Conservation (phyloP, 192 early-diverging fungal genomes). For the Fimicolochytrium jonesii region DNA sequence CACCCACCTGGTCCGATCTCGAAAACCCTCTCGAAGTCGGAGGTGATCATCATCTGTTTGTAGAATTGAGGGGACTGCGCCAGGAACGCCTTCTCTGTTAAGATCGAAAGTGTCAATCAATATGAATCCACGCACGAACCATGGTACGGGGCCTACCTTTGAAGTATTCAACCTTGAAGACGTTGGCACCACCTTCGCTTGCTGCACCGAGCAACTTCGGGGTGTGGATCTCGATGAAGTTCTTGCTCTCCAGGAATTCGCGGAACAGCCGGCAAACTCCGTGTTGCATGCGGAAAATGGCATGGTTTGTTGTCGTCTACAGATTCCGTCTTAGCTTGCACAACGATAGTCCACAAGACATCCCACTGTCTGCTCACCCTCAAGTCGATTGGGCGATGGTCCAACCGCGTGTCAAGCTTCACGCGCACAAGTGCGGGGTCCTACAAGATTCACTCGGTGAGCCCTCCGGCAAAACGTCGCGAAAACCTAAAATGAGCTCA, state of each 20-base stretch:
- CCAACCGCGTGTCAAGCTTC: constrained; percentile 83
- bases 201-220: constrained; percentile 94
- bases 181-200: constrained; percentile 95
- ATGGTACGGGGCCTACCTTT: constrained; percentile 53
- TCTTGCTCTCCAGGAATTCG: constrained; percentile 76
- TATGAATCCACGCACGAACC: constrained; percentile 20
- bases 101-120: not conserved
- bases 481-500: too few relatives aligned
- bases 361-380: constrained; percentile 50
- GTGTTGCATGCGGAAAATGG: constrained; percentile 96
- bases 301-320: constrained; percentile 90
- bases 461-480: not conserved
- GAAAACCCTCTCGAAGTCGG: constrained; percentile 97
- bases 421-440: constrained; percentile 48
- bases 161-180: constrained; percentile 98
- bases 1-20: constrained; percentile 76
- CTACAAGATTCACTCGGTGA: constrained; percentile 3
- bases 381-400: constrained; percentile 93
- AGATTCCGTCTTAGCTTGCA: not conserved
- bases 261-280: constrained; percentile 93
- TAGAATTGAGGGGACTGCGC: constrained; percentile 98
- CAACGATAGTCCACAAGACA: not conserved
- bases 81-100: constrained; percentile 74
- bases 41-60: constrained; percentile 98
- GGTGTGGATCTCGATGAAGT: constrained; percentile 95